Evolutionary conservation across 2,329 filamentous ascomycete species (phyloP), one percentile per base, ranked within the genome.

Genomic region (Pseudogymnoascus sp.): DNA sequence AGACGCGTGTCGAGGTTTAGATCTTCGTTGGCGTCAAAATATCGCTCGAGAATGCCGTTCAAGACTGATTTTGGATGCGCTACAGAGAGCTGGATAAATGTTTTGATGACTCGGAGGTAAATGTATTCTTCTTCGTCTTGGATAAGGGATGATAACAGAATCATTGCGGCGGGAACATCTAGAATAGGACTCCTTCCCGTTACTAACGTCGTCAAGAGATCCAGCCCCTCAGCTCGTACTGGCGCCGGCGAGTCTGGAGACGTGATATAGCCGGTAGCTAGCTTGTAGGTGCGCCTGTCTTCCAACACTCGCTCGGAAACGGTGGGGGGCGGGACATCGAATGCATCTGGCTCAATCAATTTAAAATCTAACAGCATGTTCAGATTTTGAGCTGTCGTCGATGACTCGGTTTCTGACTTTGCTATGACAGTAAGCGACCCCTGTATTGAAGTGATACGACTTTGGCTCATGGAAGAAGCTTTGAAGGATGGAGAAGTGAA

Each of bases 71-170:
- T 82, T 0, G 87, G 85, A 59, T 90, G 87, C 62, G 77, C 80
- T 65, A 79, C 75, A 0, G 86, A 82, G 9, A 92, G 73, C 25
- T 84, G 81, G 0, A 71, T 68, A 63, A 90, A 84, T 1, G 87
- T 79, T 65, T 84, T 84, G 64, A 91, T 83, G 13, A 85, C 82
- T n/a, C 84, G 81, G 2, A 88, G 76, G 68, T 89, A 88, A 64
- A 91, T 85, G 69, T 87, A 92, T 62, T 89, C 87, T 62, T 91
- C 89, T 5, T 80, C 77, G 58, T 89, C 86, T 64, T 81, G 80
- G 1, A 91, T 76, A 0, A 90, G 77, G 8, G 81, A 84, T 1
- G 85, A 84, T 61, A 91, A 77, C 1, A 90, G 77, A 5, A 87
- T 81, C 0, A 88, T 76, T 2, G 85, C 78, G 1, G 85, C 81